Base-by-base conservation (phyloP, 2,329 filamentous ascomycete genomes). In the Aspergillus proliferans region DNA sequence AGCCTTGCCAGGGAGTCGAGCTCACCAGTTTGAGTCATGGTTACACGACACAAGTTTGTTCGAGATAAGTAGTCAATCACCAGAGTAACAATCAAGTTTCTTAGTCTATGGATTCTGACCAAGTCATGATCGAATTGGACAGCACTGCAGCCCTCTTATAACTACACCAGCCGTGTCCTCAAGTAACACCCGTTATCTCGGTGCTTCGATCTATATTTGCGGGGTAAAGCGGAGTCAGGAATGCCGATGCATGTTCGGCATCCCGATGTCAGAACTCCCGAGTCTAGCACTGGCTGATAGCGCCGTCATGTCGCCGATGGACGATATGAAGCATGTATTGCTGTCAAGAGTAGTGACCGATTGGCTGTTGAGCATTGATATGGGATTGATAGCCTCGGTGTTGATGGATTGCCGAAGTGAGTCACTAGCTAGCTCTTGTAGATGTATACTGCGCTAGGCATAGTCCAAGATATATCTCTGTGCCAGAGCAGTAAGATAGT, bases 251-350 rank as follows among this genome's bases (percentile, higher is more conserved):
- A 36, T 36, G 42, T 40, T 59, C 63, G 64, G 65, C 49, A 62
- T 63, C 54, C 63, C 64, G 62, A 59, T 45, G 8, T 15, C 28
- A 7, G 8, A 47, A 55, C 65, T 52, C 52, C 64, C 65, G 64
- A 63, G 54, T 12, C 7, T 34, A n/a, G 34, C 22, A 64, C 64
- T 66, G 61, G 63, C 33, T 26, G 45, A 33, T 21, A 26, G 18
- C 49, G 53, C 55, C 52, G 58, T 47, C 24, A 36, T 36, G 7
- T 36, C 34, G 26, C 10, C 10, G 9, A 28, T 30, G 9, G 26
- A 10, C 10, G 26, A 30, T 30, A 12, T 12, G 26, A 4, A 30
- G 10, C 9, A 30, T 30, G 9, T 12, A 3, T 30, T 12, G 8
- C 22, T 5, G 10, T 12, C 26, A 30, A 30, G 4, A 5, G 26